Evolutionary conservation across 441 rosid species (phyloP), one percentile per base, ranked within the genome.

Genomic region (Populus hybrid): DNA sequence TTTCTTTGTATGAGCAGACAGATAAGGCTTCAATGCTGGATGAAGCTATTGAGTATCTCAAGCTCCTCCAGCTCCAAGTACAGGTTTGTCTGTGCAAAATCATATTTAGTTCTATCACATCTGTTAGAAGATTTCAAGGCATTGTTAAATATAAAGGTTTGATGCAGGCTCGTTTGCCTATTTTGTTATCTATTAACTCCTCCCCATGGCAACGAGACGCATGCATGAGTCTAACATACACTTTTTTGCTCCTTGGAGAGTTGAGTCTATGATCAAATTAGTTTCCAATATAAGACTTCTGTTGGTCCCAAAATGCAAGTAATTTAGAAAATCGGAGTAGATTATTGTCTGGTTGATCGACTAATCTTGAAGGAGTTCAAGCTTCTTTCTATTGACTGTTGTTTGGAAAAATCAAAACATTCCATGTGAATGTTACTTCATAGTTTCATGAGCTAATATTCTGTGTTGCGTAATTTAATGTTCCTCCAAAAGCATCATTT

Each of bases 11-110:
- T 70, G 64, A 46, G 70, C 83, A 92, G 97, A 87, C 94, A 50
- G 92, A 92, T 78, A 90, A 90, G 79, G 97, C 97, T 50, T 92
- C 94, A 5, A 90, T 89, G 94, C 89, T 90, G 75, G 93, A 92
- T 77, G 94, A 92, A 80, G 92, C 90, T 14, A 92, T 92, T 40
- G 94, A 92, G 23, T 92, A 92, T 75, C 83, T 92, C 32, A 92
- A 90, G 86, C 92, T 88, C 79, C 97, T 92, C 80, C 94, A 90
- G 83, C 93, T 90, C 78, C 97, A 89, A 85, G 91, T 90, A 11
- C 93, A 92, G 92, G 93, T 87, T 65, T 76, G 83, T 79, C 57
- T 46, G 1, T 46, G 57, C 57, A 46, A 46, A 46, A 14, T 46
- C 57, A 5, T 46, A 46, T 46, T 14, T 46, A 46, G 57, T 46